These are phyloP conservation scores for Chaetomium fimeti DNA, from an alignment of 495 filamentous ascomycete species.

Conservation along the genomic window DNA sequence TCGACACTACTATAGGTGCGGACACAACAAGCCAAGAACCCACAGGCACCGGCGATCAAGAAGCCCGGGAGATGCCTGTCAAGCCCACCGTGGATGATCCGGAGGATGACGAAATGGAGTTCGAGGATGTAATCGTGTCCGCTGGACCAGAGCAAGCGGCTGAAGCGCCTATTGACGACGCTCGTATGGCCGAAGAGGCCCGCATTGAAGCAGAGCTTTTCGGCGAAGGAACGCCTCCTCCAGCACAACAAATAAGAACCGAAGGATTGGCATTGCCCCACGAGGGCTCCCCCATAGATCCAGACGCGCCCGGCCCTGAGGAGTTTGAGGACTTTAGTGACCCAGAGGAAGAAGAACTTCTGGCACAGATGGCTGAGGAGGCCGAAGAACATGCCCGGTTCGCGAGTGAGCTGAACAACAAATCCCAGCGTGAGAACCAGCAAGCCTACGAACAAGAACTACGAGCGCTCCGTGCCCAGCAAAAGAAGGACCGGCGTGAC, in stretches of 20 bases:
- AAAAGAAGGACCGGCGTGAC: constrained; percentile 92
- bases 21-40: background rate
- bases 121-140: constrained; percentile 42
- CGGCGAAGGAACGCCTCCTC: constrained; percentile 15
- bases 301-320: constrained; percentile 33
- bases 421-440: constrained; percentile 58
- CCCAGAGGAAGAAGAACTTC: constrained; percentile 85
- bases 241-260: background rate
- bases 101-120: constrained; percentile 36
- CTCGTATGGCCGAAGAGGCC: constrained; percentile 23
- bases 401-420: constrained; percentile 77
- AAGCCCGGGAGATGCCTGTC: background rate
- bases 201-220: constrained; percentile 32
- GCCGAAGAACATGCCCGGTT: constrained; percentile 91
- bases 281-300: constrained; percentile 38
- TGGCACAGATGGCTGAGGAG: constrained; percentile 81
- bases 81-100: constrained; percentile 18
- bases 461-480: constrained; percentile 80
- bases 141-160: background rate
- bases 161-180: constrained; percentile 7
- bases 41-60: background rate
- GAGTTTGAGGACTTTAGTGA: constrained; percentile 65
- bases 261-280: constrained; percentile 20
- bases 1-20: background rate
- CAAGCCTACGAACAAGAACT: constrained; percentile 84